Percentiles rank a stretch among this genome's conserved stretches.
Conservation (phyloP, 2,329 filamentous ascomycete genomes). For the Fusarium liriodendri region DNA sequence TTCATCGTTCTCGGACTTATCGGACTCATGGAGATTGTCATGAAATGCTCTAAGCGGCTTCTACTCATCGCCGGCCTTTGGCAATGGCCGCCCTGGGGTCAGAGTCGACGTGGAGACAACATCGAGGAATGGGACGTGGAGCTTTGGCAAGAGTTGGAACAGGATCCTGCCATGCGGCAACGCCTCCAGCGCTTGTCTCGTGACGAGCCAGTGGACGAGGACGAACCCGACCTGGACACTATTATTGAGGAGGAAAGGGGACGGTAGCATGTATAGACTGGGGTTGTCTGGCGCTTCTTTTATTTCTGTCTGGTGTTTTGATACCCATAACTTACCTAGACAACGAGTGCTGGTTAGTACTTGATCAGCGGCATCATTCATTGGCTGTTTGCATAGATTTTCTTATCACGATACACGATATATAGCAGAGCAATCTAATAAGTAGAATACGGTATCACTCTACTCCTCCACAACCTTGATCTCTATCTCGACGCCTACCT, state of each 20-base stretch:
- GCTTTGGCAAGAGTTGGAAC: slow-evolving; percentile 70
- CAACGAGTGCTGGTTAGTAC: slow-evolving; percentile 19
- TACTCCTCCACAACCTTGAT: slow-evolving; percentile 1
- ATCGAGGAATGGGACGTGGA: slow-evolving; percentile 64
- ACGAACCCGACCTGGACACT: slow-evolving; percentile 36
- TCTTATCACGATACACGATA: slow-evolving; percentile 17
- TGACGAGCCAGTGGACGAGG: slow-evolving; percentile 46
- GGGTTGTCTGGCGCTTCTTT: slow-evolving; percentile 1
- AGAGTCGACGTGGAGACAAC: slow-evolving; percentile 48
- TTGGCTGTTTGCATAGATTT: slow-evolving; percentile 11
- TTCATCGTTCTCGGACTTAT: slow-evolving; percentile 71
- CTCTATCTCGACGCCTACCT: slow-evolving; percentile 23
- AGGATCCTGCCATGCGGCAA: slow-evolving; percentile 58
- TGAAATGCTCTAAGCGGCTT: slow-evolving; percentile 61
- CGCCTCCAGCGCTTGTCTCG: slow-evolving; percentile 55
- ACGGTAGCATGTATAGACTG: slow-evolving; percentile 10
- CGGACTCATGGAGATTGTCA: slow-evolving; percentile 72
- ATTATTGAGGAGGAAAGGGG: slow-evolving; percentile 29
- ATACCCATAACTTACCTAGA: slow-evolving; percentile 38
- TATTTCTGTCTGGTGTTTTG: slow-evolving; percentile 30
- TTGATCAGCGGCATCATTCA: slow-evolving; percentile 5
- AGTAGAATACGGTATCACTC: not conserved
- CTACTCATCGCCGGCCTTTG: slow-evolving; percentile 60
- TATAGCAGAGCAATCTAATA: slow-evolving; percentile 7
- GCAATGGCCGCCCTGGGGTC: slow-evolving; percentile 58